Percentiles rank a stretch among this genome's conserved stretches.
phyloP scores from a whole-genome alignment of 2,329 filamentous ascomycete species.

The Chaetomium sp. region DNA sequence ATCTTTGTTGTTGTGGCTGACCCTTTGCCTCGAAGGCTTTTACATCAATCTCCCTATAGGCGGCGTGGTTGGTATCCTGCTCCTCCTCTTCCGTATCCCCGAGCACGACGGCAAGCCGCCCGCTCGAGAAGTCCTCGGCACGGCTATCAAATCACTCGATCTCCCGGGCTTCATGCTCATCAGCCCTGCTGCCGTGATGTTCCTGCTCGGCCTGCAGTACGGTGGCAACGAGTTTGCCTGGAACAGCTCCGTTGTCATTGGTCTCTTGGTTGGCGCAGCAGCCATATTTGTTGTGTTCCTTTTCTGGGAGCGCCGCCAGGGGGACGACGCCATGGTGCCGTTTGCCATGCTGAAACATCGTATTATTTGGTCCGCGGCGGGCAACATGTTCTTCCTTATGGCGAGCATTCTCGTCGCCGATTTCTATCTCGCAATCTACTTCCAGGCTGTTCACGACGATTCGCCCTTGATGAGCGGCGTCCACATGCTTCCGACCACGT shows the following conservation, averaged over 20 bases:
- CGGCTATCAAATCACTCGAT: conserved; percentile 32
- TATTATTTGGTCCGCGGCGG: conserved; percentile 4
- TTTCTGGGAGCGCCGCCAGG: conserved; percentile 42
- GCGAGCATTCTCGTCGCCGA: conserved; percentile 19
- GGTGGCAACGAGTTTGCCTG: conserved; percentile 45
- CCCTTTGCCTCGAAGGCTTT: background rate
- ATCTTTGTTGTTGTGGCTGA: background rate
- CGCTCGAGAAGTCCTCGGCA: background rate
- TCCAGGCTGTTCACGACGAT: conserved; percentile 32
- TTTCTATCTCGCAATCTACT: conserved; percentile 34
- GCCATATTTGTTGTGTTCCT: conserved; percentile 39
- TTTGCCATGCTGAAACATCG: conserved; percentile 17
- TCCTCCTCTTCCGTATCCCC: conserved; percentile 2
- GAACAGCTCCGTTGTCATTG: conserved; percentile 42
- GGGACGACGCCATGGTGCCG: conserved; percentile 45
- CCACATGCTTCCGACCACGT: conserved; percentile 23
- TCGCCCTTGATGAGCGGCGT: conserved; percentile 33
- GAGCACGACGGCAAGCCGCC: background rate
- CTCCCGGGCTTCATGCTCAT: conserved; percentile 38
- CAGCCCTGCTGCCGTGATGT: conserved; percentile 43
- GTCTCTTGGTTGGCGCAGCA: conserved; percentile 42
- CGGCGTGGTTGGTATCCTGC: background rate
- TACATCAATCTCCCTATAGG: conserved; percentile 13
- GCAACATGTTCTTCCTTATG: conserved; percentile 20
- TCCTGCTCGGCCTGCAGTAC: conserved; percentile 52